Percentiles rank a stretch among this genome's conserved stretches.
phyloP scores from a whole-genome alignment of 768 basidiomycete species.

The Suillus plorans region DNA sequence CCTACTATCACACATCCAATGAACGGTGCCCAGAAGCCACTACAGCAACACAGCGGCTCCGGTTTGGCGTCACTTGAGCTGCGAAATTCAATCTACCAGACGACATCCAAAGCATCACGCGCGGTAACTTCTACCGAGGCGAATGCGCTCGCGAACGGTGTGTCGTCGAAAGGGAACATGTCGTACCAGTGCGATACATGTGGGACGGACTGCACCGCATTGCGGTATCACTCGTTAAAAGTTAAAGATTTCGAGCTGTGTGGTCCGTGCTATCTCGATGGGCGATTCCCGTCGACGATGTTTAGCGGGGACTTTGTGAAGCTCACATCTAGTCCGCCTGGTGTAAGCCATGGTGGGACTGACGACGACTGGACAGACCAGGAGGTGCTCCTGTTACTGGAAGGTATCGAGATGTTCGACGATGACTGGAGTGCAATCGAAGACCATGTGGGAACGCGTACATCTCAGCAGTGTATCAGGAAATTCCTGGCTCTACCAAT shows the following conservation, averaged over 20 bases:
- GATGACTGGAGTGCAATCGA: slow-evolving; percentile 95
- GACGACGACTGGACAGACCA: slow-evolving; percentile 88
- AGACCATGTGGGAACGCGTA: slow-evolving; percentile 89
- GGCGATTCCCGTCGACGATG: slow-evolving; percentile 94
- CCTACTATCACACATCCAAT: slow-evolving; percentile 45
- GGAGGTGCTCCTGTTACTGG: slow-evolving; percentile 85
- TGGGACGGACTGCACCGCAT: slow-evolving; percentile 85
- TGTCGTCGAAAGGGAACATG: slow-evolving; percentile 45
- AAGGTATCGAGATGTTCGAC: slow-evolving; percentile 97
- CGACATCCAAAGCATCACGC: slow-evolving; percentile 79
- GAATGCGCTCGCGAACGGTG: slow-evolving; percentile 53
- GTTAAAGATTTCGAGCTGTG: slow-evolving; percentile 91
- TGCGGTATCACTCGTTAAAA: slow-evolving; percentile 92
- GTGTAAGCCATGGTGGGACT: slow-evolving; percentile 37
- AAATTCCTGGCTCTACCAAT: slow-evolving; percentile 96
- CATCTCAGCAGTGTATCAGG: slow-evolving; percentile 92
- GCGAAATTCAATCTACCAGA: slow-evolving; percentile 85
- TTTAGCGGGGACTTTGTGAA: slow-evolving; percentile 97
- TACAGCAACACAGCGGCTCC: slow-evolving; percentile 26
- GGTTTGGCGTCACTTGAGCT: slow-evolving; percentile 81
- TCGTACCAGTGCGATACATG: slow-evolving; percentile 90
- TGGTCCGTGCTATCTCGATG: slow-evolving; percentile 90
- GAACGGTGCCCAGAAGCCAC: slow-evolving; percentile 47
- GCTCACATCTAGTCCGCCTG: slow-evolving; percentile 47
- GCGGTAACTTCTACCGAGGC: slow-evolving; percentile 71